Evolutionary conservation across 1,139 yeast species (phyloP), one percentile per base, ranked within the genome.

Genomic region (Geotrichum cucujoidarum): DNA sequence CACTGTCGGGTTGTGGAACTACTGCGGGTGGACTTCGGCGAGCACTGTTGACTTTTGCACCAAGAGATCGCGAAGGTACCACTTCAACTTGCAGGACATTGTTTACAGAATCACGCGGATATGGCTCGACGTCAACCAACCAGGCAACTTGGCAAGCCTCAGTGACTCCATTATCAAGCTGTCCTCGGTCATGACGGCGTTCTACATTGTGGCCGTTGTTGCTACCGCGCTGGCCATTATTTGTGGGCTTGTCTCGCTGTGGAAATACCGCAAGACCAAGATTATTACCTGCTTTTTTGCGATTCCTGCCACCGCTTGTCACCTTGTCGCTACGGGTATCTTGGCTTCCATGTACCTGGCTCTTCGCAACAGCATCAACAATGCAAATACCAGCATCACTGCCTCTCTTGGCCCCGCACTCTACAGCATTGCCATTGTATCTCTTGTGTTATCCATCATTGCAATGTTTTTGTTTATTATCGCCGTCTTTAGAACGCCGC

Each of bases 11-110:
- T 17, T 33, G 22, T 33, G 37, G 37, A 18, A 17, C 17, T 33
- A 33, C 37, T 33, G 37, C 11, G 20, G 11, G 5, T 33, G 37
- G 37, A 33, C 22, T 18, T 10, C n/a, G n/a, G 21, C n/a, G 14
- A 10, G 11, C 3, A 20, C 24, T 18, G 13, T 20, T 11, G 24
- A 20, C 8, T 33, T n/a, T 14, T 33, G 37, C 37, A 33, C 20
- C 37, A 20, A 17, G 17, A 14, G 20, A 3, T 10, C 13, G 7
- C 8, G 8, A 10, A 2, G 7, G 7, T 33, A 33, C 24, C 37
- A 33, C 14, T 33, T 33, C 37, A 33, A 33, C 17, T n/a, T 33
- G 17, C 37, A 33, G 21, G 37, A 33, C 21, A 33, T 33, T 14
- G 21, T 33, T 3, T 17, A n/a, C 37, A 17, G 17, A 13, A 33